phyloP scores from a whole-genome alignment of 2,329 filamentous ascomycete genomes.

The Aspergillus tamarii region DNA sequence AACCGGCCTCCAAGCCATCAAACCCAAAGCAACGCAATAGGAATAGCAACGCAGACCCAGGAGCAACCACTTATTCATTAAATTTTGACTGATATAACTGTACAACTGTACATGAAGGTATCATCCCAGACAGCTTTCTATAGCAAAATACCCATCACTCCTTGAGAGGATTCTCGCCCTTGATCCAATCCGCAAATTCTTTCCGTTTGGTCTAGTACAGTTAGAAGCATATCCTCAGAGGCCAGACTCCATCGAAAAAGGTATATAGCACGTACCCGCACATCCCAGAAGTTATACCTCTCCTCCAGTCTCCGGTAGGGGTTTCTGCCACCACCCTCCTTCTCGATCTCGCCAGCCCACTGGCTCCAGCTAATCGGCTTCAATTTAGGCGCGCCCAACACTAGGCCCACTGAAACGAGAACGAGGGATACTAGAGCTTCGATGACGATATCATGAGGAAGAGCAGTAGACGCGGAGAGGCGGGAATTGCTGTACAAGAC shows the following conservation, averaged over 20 bases:
- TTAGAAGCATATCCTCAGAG: neutral
- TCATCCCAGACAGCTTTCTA: neutral
- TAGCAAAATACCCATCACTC: slow-evolving; percentile 21
- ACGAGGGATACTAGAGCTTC: slow-evolving; percentile 82
- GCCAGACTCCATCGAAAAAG: neutral
- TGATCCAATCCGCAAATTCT: slow-evolving; percentile 77
- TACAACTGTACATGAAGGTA: neutral
- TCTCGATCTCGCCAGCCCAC: slow-evolving; percentile 73
- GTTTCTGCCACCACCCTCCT: slow-evolving; percentile 70
- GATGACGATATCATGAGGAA: slow-evolving; percentile 84
- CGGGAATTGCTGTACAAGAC: slow-evolving; percentile 66
- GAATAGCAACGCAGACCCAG: neutral
- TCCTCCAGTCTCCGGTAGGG: slow-evolving; percentile 80
- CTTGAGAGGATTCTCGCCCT: slow-evolving; percentile 39
- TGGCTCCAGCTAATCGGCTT: slow-evolving; percentile 86
- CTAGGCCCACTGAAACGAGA: slow-evolving; percentile 80
- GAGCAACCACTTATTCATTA: neutral
- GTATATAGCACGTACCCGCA: slow-evolving; percentile 62
- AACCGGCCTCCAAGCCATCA: neutral
- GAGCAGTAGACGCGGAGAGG: slow-evolving; percentile 49
- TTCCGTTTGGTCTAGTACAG: slow-evolving; percentile 60
- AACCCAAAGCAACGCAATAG: neutral
- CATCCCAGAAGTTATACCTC: slow-evolving; percentile 82
- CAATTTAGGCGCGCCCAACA: slow-evolving; percentile 74
- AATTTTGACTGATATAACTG: neutral